Percentiles rank a stretch among this genome's conserved stretches.
Evolutionary conservation across 768 basidiomycete species (phyloP).

Genomic region (Pulveroboletus sp.): DNA sequence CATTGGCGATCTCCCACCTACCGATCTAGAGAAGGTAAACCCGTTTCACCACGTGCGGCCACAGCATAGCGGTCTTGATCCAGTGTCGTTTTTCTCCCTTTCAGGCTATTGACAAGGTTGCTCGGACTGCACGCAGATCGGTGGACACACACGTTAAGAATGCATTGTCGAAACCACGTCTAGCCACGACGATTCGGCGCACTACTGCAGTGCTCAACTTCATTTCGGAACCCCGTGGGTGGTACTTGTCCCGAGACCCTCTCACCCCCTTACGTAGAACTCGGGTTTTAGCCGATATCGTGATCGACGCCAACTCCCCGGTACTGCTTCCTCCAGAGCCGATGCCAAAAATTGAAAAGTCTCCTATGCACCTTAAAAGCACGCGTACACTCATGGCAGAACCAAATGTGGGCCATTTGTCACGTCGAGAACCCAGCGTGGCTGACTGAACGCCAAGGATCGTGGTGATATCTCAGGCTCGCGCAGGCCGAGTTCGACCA

Average conservation of each 20-base stretch:
- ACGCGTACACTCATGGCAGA: slow-evolving; percentile 6
- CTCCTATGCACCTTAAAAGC: slow-evolving; percentile 4
- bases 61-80: slow-evolving; percentile 5
- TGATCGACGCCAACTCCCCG: slow-evolving; percentile 42
- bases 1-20: slow-evolving; percentile 49
- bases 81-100: not conserved
- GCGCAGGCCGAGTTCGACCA: slow-evolving; percentile 10
- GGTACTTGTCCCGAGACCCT: slow-evolving; percentile 5
- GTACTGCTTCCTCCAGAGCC: slow-evolving; percentile 32
- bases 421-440: not conserved
- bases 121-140: slow-evolving; percentile 62
- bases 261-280: slow-evolving; percentile 10
- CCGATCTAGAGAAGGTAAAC: slow-evolving; percentile 62
- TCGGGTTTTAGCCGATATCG: slow-evolving; percentile 44
- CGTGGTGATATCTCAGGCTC: slow-evolving; percentile 1
- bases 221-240: slow-evolving; percentile 60
- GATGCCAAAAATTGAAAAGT: slow-evolving; percentile 10
- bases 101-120: slow-evolving; percentile 67
- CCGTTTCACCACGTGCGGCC: not conserved
- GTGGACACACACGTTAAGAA: slow-evolving; percentile 70
- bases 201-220: slow-evolving; percentile 72
- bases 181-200: slow-evolving; percentile 62
- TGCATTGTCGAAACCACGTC: slow-evolving; percentile 61
- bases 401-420: slow-evolving; percentile 19
- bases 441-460: slow-evolving; percentile 17